Evolutionary conservation across 768 basidiomycete species (phyloP).

Genomic region (Hortiboletus flavorubellus): DNA sequence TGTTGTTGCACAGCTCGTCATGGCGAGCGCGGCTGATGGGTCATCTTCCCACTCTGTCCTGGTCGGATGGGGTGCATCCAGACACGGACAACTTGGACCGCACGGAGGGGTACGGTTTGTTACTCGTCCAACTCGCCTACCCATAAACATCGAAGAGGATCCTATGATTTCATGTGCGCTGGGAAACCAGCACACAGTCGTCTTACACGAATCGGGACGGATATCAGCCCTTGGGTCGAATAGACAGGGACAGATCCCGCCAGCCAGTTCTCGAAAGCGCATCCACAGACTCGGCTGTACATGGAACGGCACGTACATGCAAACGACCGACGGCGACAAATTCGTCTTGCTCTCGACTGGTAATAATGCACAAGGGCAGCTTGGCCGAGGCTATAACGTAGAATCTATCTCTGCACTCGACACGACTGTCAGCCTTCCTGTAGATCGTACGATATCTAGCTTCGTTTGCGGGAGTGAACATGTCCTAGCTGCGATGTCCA

Average conservation of each 20-base stretch:
- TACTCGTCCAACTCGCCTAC: slow-evolving; percentile 33
- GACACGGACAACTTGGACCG: slow-evolving; percentile 82
- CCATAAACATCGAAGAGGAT: slow-evolving; percentile 28
- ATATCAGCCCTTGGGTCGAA: slow-evolving; percentile 64
- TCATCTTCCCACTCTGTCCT: slow-evolving; percentile 33
- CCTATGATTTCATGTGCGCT: slow-evolving; percentile 35
- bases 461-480: slow-evolving; percentile 87
- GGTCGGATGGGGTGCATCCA: slow-evolving; percentile 78
- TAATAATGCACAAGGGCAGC: slow-evolving; percentile 58
- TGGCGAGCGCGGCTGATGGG: slow-evolving; percentile 19
- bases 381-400: slow-evolving; percentile 41
- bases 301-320: slow-evolving; percentile 76
- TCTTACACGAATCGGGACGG: slow-evolving; percentile 43
- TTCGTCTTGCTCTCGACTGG: slow-evolving; percentile 48
- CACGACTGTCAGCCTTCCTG: slow-evolving; percentile 21
- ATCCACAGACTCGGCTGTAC: slow-evolving; percentile 52
- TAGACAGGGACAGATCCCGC: slow-evolving; percentile 61
- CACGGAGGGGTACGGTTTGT: slow-evolving; percentile 10
- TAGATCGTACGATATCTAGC: slow-evolving; percentile 24
- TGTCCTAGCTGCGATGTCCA: slow-evolving; percentile 44
- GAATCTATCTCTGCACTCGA: slow-evolving; percentile 1
- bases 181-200: slow-evolving; percentile 54
- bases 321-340: slow-evolving; percentile 19
- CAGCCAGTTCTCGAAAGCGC: slow-evolving; percentile 24
- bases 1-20: slow-evolving; percentile 47